phyloP scores from a whole-genome alignment of 169 alveolate genomes.

The Plasmodium adleri region DNA sequence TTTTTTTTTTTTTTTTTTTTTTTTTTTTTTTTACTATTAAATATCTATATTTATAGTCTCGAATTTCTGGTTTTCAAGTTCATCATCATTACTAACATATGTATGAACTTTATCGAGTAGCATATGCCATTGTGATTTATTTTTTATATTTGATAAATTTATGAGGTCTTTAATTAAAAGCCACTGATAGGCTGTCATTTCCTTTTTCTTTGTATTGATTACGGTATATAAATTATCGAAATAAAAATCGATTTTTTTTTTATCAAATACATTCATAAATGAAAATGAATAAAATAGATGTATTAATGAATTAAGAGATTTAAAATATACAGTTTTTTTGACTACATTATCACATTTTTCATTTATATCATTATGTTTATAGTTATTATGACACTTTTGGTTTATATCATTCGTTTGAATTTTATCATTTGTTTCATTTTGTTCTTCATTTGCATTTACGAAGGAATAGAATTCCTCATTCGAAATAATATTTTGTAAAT shows the following conservation, averaged over 20 bases:
- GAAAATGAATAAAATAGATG: conserved; percentile 52
- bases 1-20: background rate
- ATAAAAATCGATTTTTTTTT: conserved; percentile 21
- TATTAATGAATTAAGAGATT: conserved; percentile 38
- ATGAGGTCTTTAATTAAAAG: conserved; percentile 38
- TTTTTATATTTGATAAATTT: conserved; percentile 32
- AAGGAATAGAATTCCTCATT: conserved; percentile 25
- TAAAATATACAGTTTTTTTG: background rate
- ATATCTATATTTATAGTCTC: conserved; percentile 58
- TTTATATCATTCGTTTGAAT: background rate
- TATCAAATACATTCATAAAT: conserved; percentile 34
- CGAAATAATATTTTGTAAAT: conserved; percentile 16
- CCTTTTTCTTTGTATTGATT: conserved; percentile 41
- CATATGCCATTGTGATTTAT: conserved; percentile 24
- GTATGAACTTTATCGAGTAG: conserved; percentile 61
- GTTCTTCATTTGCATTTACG: conserved; percentile 4
- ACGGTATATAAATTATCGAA: conserved; percentile 64
- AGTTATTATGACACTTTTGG: too few relatives aligned
- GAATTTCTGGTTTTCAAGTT: conserved; percentile 23
- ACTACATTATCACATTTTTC: background rate
- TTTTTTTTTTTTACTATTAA: background rate
- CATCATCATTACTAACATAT: conserved; percentile 22
- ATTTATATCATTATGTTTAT: background rate
- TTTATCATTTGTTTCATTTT: background rate
- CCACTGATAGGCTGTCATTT: conserved; percentile 76